Evolutionary conservation across 176 grass and related monocot species (phyloP), one percentile per base, ranked within the genome.

Genomic region (Melocanna baccifera): DNA sequence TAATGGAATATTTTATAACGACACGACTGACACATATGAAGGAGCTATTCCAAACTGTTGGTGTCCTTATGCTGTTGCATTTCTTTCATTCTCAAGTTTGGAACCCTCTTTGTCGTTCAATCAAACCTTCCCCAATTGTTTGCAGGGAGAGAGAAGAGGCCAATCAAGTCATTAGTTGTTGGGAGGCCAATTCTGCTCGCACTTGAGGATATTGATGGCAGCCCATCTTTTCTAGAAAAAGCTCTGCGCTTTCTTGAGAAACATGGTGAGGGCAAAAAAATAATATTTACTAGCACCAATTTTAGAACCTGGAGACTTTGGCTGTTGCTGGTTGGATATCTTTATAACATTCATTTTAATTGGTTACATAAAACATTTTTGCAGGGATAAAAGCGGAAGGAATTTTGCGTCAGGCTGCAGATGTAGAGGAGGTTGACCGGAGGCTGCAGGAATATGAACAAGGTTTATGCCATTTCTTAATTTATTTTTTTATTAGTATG

Each of bases 1-100:
- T 86, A 99, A 99, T 92, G 96, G 96, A 62, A 99, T 99, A 88
- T 96, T 96, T 91, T 91, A 84, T 66, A 99, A 96, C 73, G 96
- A 99, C 30, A 94, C 87, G 26, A 41, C 86, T 82, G 96, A 94
- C 56, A 81, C 93, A 89, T 99, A 89, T 71, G 96, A 99, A 81
- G 88, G 87, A 81, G 83, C 93, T 89, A 70, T 90, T 69, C 91
- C 89, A 83, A 92, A 94, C 62, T 97, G 95, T 97, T 86, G 75
- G 94, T 84, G 28, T 69, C 82, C 34, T 87, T 79, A 34, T 20
- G 59, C 71, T 84, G 37, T 69, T 84, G 32, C 41, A 69, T 62
- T 29, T 84, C 42, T 65, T 65, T 87, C 48, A 19, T 76, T 76
- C 71, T 73, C 29, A 62, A 34, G n/a, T 80, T 87, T 75, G 25